Base-by-base conservation (phyloP, 2,329 filamentous ascomycete species). In the Nemania diffusa region DNA sequence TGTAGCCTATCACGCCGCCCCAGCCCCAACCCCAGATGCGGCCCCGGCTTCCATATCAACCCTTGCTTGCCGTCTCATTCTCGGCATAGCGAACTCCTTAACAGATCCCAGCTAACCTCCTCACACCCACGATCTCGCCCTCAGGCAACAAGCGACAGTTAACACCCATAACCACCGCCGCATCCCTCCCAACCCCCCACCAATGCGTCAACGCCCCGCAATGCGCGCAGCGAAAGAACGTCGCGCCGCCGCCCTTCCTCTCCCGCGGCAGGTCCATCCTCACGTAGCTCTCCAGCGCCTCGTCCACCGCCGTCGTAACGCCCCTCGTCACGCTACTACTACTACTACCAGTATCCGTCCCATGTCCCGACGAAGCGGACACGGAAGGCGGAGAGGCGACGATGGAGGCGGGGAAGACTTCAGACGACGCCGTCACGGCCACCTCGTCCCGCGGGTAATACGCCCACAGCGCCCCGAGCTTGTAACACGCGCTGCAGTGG, bases 401-500 rank as follows among this genome's bases (percentile, higher is more conserved):
- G 11, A 27, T 48, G 11, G 46, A 44, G 27, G 46, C 34, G 4
- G 52, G 42, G 17, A 57, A 52, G 22, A 34, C 13, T 20, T 32
- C n/a, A 37, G 37, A 64, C 15, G 11, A 65, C 37, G 11, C 65
- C 34, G 29, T 55, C 15, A 64, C 55, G 26, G 37, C 29, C 22
- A 55, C 56, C 11, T 59, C 20, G 11, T 57, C 40, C 4, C 69
- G 65, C 11, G 58, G 53, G 52, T 70, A 73, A 57, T 75, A 74
- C 20, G 57, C 70, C 72, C 66, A 73, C 3, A 71, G n/a, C 24
- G 59, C 69, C 53, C 71, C 72, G 51, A 72, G 70, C 63, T 69
- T 70, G 57, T 68, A 74, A 67, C 70, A 74, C 15, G 73, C 42
- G 32, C 66, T 67, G 57, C 73, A 75, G 37, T 58, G 62, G 52